Evolutionary conservation across 371 early-diverging fungal species (phyloP).

Genomic region (Sporodiniella umbellata): DNA sequence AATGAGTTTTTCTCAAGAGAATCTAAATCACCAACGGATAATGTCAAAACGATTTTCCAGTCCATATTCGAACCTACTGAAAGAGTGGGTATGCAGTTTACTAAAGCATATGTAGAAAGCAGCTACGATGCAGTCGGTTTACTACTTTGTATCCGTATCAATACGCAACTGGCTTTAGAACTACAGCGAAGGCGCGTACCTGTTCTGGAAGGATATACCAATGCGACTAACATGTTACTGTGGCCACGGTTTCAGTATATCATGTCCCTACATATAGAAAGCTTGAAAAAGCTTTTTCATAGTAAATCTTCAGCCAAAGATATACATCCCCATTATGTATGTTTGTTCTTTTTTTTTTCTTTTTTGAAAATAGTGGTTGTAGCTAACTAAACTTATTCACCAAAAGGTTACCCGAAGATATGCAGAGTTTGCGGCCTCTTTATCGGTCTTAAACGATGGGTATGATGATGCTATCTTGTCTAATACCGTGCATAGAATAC

Average conservation of each 20-base stretch:
- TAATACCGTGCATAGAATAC: constrained; percentile 70
- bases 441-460: constrained; percentile 83
- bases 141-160: constrained; percentile 83
- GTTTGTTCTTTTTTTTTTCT: background rate
- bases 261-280: constrained; percentile 85
- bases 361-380: background rate
- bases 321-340: constrained; percentile 82
- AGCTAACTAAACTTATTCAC: background rate
- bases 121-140: constrained; percentile 89
- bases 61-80: constrained; percentile 84
- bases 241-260: constrained; percentile 92
- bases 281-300: constrained; percentile 66
- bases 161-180: constrained; percentile 75
- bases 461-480: constrained; percentile 77
- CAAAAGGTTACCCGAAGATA: constrained; percentile 67
- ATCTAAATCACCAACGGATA: constrained; percentile 41
- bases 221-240: constrained; percentile 83
- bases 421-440: constrained; percentile 86
- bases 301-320: constrained; percentile 68
- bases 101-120: constrained; percentile 66
- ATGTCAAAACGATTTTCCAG: constrained; percentile 54
- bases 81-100: constrained; percentile 67
- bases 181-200: constrained; percentile 80
- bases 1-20: constrained; percentile 80
- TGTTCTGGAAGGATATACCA: constrained; percentile 77